Base-by-base conservation (phyloP, 2,329 filamentous ascomycete genomes). In the Stemphylium vesicarium region DNA sequence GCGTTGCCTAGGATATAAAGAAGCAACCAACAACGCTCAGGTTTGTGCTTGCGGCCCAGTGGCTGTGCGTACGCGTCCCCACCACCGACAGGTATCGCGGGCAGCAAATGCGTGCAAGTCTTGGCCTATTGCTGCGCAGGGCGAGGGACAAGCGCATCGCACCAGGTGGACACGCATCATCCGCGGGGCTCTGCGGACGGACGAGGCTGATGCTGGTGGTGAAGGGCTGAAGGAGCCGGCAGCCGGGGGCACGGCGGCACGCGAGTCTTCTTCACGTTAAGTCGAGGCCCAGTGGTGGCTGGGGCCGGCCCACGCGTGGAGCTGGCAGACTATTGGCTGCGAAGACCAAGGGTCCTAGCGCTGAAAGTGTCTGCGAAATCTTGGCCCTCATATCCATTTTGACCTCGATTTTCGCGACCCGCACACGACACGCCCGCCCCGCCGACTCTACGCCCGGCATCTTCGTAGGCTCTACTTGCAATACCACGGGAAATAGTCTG, bases 61-160 rank as follows among this genome's bases (percentile, higher is more conserved):
- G 68, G 69, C 69, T 69, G 69, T 70, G 69, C 61, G 60, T 53
- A 64, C 65, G 63, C 63, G 65, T 63, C 51, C 53, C 50, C 57
- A 45, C 50, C 53, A 16, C n/a, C n/a, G 35, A 36, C 26, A 46
- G 18, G 42, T 58, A 56, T 50, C 44, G 54, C 52, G 59, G 42
- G 42, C 51, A 66, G 55, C 56, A 56, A 58, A 55, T 50, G 44
- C 48, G 47, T 51, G 16, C 56, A 48, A 50, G 50, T 35, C 18
- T 33, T 51, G 53, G 52, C 49, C 50, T 52, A 56, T 55, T 53
- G 52, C 36, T 46, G 47, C 44, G 43, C 52, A 53, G 41, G 57
- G 57, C 40, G 37, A 62, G 33, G 24, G 46, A 55, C 50, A 33
- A 52, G 56, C 46, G 50, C 38, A 39, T 57, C 44, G 50, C 38